Evolutionary conservation across 2,329 filamentous ascomycete species (phyloP), one percentile per base, ranked within the genome.

Genomic region (Dothistroma septosporum): DNA sequence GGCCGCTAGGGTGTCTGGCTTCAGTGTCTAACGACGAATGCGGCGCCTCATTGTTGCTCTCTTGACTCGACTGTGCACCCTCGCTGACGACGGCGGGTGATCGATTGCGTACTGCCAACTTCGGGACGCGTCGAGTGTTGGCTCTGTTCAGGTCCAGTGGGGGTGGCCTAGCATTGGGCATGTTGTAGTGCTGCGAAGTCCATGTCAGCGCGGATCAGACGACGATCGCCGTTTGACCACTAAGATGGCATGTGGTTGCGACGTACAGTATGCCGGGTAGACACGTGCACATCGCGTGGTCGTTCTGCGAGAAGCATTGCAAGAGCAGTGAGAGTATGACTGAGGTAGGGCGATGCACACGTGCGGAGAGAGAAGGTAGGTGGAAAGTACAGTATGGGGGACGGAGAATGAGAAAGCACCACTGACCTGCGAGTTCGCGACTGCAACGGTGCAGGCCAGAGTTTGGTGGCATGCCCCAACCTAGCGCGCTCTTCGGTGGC

Each of bases 81-180:
- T 58, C 55, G 33, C 28, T 22, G 16, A 31, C 14, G 7, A 58
- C 35, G 9, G 58, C 52, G 21, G 49, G 21, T 12, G 37, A 53
- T 4, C 47, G 56, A 44, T 66, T 67, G 37, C 66, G 63, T 31
- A 69, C 65, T 31, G 64, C 65, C 37, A 70, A 64, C 57, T 67
- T 69, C 10, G 69, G 69, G 16, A 69, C 53, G 28, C 65, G 64
- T 52, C 59, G 57, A 35, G 59, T 50, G 31, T 59, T 57, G 11
- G 60, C 62, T 55, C 62, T 63, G 57, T 47, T 55, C 35, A 61
- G 33, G 48, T 61, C 59, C 52, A 53, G 41, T 16, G 61, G 49
- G 35, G 55, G 53, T 35, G 62, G n/a, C 16, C 32, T 59, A 50
- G 57, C 24, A 35, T 14, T 35, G 16, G 55, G 52, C 60, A 62